Evolutionary conservation across 2,329 filamentous ascomycete species (phyloP), one percentile per base, ranked within the genome.

Genomic region (Neoascochyta sp.): DNA sequence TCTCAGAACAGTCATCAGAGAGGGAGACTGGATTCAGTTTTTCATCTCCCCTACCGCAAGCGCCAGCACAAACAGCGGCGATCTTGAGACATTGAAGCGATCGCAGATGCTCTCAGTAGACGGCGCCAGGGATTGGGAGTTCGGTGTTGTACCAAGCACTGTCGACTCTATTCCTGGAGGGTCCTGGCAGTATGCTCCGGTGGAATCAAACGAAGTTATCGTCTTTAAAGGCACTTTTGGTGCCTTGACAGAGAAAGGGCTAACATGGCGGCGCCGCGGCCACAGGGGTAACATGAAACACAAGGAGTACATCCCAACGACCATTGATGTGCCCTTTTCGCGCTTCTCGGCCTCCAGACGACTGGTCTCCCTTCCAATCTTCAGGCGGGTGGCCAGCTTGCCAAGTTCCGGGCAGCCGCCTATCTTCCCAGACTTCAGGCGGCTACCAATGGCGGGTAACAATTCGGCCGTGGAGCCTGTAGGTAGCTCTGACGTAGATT

Each of bases 1-100:
- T 4, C 61, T 76, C 5, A 69, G 70, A 7, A 73, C 76, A 24
- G 71, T 85, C 32, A 76, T 78, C 5, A 70, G 71, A 15, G 71
- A 78, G 4, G 83, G 80, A 6, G 78, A 82, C 9, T 73, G 64
- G 26, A 73, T 90, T 32, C 64, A 54, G 33, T 67, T 60, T 43
- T 62, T 57, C 35, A 49, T 50, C 5, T 51, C 47, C 5, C 48
- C 52, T 10, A 25, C 35, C 8, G 17, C 21, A 9, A 9, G 25
- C 10, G 26, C 36, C 7, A n/a, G 17, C 9, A 25, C 24, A 7
- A 22, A 29, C 2, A 33, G 20, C 4, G 16, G 23, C n/a, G 15
- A 34, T 4, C 16, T 32, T 10, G 16, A 27, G 16, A 29, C 13
- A 5, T 17, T 39, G 9, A 24, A 27, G 7, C 19, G 22, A 7